Conservation (phyloP, 2,329 filamentous ascomycete genomes). For the Knufia fluminis region DNA sequence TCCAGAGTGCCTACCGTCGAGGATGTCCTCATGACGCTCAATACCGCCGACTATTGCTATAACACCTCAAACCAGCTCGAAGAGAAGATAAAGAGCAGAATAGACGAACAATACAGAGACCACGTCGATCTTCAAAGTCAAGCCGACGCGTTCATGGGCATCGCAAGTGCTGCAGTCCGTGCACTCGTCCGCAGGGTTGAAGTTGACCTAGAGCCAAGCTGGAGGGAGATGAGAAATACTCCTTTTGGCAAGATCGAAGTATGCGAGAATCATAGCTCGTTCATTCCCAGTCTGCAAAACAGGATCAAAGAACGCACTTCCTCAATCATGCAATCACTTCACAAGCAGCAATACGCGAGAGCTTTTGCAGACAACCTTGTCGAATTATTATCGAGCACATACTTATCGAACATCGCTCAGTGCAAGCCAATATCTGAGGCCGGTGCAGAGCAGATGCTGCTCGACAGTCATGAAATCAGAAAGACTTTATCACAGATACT, state of each 20-base stretch:
- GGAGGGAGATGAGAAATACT: conserved; percentile 95
- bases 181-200: conserved; percentile 78
- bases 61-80: conserved; percentile 86
- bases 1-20: conserved; percentile 50
- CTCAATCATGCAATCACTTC: conserved; percentile 66
- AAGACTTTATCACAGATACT: conserved; percentile 67
- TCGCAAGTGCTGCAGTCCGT: conserved; percentile 78
- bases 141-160: conserved; percentile 88
- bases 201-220: conserved; percentile 69
- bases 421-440: conserved; percentile 88
- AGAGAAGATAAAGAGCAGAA: conserved; percentile 83
- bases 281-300: conserved; percentile 71
- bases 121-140: conserved; percentile 85
- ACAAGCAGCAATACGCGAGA: conserved; percentile 87
- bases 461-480: conserved; percentile 86
- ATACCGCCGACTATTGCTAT: conserved; percentile 97
- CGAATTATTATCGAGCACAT: conserved; percentile 70
- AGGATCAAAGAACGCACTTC: conserved; percentile 61
- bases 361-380: conserved; percentile 96
- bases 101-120: conserved; percentile 66
- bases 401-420: conserved; percentile 74
- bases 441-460: conserved; percentile 93
- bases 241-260: conserved; percentile 91
- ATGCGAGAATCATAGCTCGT: conserved; percentile 87
- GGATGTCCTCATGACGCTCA: conserved; percentile 76